These are phyloP conservation scores for Penicillium paxilli DNA, from an alignment of 495 filamentous ascomycete genomes.

Conservation along the genomic window DNA sequence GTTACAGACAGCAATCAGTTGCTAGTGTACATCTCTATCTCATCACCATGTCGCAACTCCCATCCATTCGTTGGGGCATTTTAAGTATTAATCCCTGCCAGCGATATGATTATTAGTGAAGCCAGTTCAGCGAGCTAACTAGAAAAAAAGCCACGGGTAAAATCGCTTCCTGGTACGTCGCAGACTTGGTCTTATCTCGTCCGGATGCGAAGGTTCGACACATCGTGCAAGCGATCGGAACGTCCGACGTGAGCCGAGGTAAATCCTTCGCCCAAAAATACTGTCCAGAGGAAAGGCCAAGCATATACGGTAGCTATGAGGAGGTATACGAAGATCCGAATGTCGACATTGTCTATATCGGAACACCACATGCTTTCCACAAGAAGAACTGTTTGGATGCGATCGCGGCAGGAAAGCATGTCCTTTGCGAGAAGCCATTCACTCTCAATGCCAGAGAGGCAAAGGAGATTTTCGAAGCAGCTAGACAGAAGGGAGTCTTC, in stretches of 20 bases:
- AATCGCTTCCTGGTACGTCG: slow-evolving; percentile 30
- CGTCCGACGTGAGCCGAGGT: slow-evolving; percentile 29
- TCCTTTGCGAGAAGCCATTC: slow-evolving; percentile 47
- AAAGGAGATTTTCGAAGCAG: slow-evolving; percentile 37
- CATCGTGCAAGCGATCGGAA: slow-evolving; percentile 32
- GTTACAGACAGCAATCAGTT: neutral
- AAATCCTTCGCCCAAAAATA: slow-evolving; percentile 23
- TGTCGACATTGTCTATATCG: slow-evolving; percentile 47
- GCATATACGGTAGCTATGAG: slow-evolving; percentile 31
- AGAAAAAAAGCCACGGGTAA: slow-evolving; percentile 16
- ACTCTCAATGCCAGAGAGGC: slow-evolving; percentile 37
- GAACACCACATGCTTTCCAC: slow-evolving; percentile 44
- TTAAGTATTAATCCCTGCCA: slow-evolving; percentile 6
- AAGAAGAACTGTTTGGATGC: slow-evolving; percentile 40
- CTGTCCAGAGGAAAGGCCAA: slow-evolving; percentile 10
- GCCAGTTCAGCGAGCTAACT: neutral
- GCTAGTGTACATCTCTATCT: neutral
- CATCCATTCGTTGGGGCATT: slow-evolving; percentile 18
- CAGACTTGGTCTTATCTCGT: slow-evolving; percentile 22
- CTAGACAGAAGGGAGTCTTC: slow-evolving; percentile 40
- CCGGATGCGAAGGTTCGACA: slow-evolving; percentile 26
- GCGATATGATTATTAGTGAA: neutral
- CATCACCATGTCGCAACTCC: slow-evolving; percentile 2
- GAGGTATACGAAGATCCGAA: slow-evolving; percentile 31
- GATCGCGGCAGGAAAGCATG: slow-evolving; percentile 39